Base-by-base conservation (phyloP, 2,329 filamentous ascomycete species). In the Leptosphaerulina australis region DNA sequence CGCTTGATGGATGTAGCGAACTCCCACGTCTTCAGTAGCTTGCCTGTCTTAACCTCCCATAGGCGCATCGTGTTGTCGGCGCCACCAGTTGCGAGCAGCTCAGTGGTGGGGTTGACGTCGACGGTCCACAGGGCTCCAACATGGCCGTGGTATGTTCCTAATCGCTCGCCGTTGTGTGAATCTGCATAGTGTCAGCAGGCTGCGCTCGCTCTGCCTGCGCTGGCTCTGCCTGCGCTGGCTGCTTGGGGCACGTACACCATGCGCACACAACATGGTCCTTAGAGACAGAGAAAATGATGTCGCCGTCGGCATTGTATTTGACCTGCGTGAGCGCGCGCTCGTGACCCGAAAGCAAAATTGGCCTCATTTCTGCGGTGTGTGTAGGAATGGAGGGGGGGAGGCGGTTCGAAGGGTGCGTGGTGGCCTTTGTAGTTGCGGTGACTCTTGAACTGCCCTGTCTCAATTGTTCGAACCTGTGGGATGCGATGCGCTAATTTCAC, bases 111-210 rank as follows among this genome's bases (percentile, higher is more conserved):
- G 79, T 96, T 90, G 71, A 96, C 88, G 73, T 99, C 94, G 76
- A 99, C 89, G 57, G 94, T 97, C 94, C 94, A 99, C 80, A 99
- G 89, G 68, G 94, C 93, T 78, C 94, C 94, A 76, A 95, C 88
- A 79, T 99, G 94, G 75, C 94, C 94, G 73, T 90, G 87, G 81
- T 97, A 99, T 67, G 93, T 71, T 70, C 94, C 94, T 69, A 97
- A 84, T 69, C 94, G 89, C 82, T 99, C 94, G 79, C 94, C 94
- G 77, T 99, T 99, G 80, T 95, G 91, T 61, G 91, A 88, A 79
- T 86, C 69, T 71, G 52, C 44, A 29, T 40, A 28, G 24, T 50
- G 58, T 70, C 56, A 70, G 67, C 53, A 43, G 55, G 33, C 11
- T 50, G 37, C 44, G 28, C 31, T 36, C 15, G 21, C 47, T 18